phyloP scores from a whole-genome alignment of 108 stramenopile genomes.

The Chaetoceros tenuissimus region DNA sequence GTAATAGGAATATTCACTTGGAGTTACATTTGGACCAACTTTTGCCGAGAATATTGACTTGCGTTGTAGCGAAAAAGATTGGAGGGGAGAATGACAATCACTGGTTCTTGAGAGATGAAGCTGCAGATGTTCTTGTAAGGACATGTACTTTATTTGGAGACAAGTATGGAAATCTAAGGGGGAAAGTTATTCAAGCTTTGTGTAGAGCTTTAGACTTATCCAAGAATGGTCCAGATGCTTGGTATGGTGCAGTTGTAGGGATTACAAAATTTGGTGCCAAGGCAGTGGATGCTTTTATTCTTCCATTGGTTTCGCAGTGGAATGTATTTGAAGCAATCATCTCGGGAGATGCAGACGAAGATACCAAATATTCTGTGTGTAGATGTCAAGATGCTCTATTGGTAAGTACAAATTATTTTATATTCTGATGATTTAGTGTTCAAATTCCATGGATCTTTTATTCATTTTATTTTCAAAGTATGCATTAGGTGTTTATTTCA shows the following conservation, averaged over 20 bases:
- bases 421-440: background rate
- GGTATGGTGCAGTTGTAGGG: constrained; percentile 75
- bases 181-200: constrained; percentile 52
- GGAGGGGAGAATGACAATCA: constrained; percentile 35
- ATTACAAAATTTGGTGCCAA: constrained; percentile 67
- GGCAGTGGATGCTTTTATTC: constrained; percentile 70
- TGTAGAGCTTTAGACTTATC: constrained; percentile 17
- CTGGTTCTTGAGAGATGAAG: constrained; percentile 61
- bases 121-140: constrained; percentile 45
- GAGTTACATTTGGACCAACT: constrained; percentile 82
- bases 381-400: constrained; percentile 67
- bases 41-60: constrained; percentile 64
- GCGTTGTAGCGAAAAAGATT: constrained; percentile 70
- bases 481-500: background rate
- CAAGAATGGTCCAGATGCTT: constrained; percentile 29
- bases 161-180: constrained; percentile 67
- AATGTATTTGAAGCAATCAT: constrained; percentile 44
- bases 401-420: constrained; percentile 16
- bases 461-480: background rate
- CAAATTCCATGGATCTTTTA: background rate
- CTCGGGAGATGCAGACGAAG: constrained; percentile 12
- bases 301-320: constrained; percentile 63
- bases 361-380: constrained; percentile 39
- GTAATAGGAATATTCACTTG: constrained; percentile 67
- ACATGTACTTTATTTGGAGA: constrained; percentile 63